Evolutionary conservation across 805 yeast species (phyloP).

Genomic region (Nakazawaea molendinolei): DNA sequence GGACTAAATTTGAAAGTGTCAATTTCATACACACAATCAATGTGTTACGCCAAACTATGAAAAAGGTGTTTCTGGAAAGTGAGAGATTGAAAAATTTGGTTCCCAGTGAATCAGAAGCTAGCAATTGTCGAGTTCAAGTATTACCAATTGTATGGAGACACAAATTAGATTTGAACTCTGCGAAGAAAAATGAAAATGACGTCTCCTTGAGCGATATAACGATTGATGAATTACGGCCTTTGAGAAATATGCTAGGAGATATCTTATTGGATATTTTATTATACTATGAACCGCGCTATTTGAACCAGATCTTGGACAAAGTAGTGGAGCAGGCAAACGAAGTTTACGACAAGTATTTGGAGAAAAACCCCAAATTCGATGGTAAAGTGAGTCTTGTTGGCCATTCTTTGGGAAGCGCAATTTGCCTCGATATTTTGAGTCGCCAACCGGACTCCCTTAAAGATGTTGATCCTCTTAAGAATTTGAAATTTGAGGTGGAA

Average conservation of each 20-base stretch:
- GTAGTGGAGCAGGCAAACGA: conserved; percentile 62
- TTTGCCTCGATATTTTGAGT: conserved; percentile 67
- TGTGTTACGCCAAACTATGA: conserved; percentile 52
- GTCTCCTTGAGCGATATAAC: conserved; percentile 61
- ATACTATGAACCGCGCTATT: conserved; percentile 67
- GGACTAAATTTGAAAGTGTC: conserved; percentile 69
- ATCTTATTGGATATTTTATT: conserved; percentile 79
- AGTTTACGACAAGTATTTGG: conserved; percentile 49
- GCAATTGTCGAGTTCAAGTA: conserved; percentile 67
- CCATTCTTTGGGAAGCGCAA: conserved; percentile 88
- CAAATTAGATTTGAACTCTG: conserved; percentile 54
- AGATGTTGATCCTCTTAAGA: conserved; percentile 19
- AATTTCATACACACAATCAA: conserved; percentile 85
- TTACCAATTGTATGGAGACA: conserved; percentile 92
- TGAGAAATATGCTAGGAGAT: conserved; percentile 78
- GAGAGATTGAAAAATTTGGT: conserved; percentile 29
- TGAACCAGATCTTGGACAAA: conserved; percentile 50
- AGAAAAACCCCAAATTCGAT: conserved; percentile 63
- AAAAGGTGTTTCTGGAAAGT: conserved; percentile 37
- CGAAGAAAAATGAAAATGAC: conserved; percentile 24
- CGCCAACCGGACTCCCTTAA: conserved; percentile 32
- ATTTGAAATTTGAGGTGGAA: conserved; percentile 64
- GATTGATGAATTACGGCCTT: conserved; percentile 67
- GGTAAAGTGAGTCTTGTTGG: conserved; percentile 83
- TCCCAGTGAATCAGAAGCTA: conserved; percentile 23